Evolutionary conservation across 2,329 filamentous ascomycete genomes (phyloP).

Genomic region (Phyllosticta paracitricarpa): DNA sequence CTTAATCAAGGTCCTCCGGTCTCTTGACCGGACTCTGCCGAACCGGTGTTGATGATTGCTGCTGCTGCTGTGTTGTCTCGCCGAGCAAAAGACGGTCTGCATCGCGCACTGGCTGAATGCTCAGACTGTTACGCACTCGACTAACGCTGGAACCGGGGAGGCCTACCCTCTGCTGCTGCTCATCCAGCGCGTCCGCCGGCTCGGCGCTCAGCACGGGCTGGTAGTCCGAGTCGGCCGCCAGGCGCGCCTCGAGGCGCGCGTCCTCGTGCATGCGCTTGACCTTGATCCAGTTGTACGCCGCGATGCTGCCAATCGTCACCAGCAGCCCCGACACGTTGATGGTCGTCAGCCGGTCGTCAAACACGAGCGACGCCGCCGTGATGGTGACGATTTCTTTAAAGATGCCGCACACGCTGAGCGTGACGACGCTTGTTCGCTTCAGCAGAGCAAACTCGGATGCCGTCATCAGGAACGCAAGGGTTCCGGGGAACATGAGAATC

Average conservation of each 20-base stretch:
- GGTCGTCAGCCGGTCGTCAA: slow-evolving; percentile 75
- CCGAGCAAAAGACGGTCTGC: slow-evolving; percentile 12
- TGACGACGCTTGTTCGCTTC: slow-evolving; percentile 91
- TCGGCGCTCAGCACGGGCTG: slow-evolving; percentile 25
- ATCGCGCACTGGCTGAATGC: slow-evolving; percentile 21
- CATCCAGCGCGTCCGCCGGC: slow-evolving; percentile 16
- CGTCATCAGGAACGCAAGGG: slow-evolving; percentile 93
- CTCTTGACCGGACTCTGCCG: slow-evolving; percentile 32
- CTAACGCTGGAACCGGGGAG: slow-evolving; percentile 19
- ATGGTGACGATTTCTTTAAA: slow-evolving; percentile 99
- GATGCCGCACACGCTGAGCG: slow-evolving; percentile 90
- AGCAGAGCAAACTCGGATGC: slow-evolving; percentile 90
- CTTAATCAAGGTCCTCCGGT: slow-evolving; percentile 35
- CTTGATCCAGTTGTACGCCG: slow-evolving; percentile 89
- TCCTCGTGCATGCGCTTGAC: slow-evolving; percentile 79
- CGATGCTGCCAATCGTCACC: slow-evolving; percentile 82
- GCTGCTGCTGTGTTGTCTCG: slow-evolving; percentile 13
- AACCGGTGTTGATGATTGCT: slow-evolving; percentile 7
- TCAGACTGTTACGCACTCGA: slow-evolving; percentile 28
- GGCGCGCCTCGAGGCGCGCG: slow-evolving; percentile 43
- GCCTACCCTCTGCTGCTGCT: slow-evolving; percentile 5
- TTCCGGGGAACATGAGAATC: slow-evolving; percentile 80
- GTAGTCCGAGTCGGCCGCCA: slow-evolving; percentile 27
- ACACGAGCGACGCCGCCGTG: slow-evolving; percentile 73
- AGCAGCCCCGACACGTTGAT: slow-evolving; percentile 81